phyloP scores from a whole-genome alignment of 441 rosid species.

The Adansonia gregorii region DNA sequence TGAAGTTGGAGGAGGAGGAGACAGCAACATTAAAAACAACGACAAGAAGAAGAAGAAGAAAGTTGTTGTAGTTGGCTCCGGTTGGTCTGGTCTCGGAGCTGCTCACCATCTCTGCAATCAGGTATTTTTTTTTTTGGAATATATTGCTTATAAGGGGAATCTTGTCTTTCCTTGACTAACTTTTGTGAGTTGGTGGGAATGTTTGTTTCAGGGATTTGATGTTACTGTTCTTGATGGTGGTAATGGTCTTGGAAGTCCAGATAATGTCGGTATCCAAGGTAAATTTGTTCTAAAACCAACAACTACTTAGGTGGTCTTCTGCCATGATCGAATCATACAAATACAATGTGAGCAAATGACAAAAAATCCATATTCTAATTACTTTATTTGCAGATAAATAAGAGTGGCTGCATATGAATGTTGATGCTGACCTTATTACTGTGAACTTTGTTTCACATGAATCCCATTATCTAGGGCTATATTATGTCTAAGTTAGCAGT shows the following conservation, averaged over 20 bases:
- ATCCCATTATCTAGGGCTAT: background rate
- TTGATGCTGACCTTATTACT: background rate
- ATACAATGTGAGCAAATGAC: background rate
- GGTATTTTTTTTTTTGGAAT: conserved; percentile 31
- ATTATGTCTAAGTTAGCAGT: background rate
- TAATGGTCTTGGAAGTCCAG: conserved; percentile 48
- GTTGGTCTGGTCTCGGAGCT: conserved; percentile 74
- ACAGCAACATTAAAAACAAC: background rate
- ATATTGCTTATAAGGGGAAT: background rate
- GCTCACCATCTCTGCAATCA: conserved; percentile 68
- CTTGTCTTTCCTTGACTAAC: background rate
- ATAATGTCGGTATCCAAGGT: conserved; percentile 63
- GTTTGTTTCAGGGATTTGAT: conserved; percentile 59
- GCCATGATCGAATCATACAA: background rate
- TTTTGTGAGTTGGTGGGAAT: background rate
- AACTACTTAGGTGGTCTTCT: background rate
- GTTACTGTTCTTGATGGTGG: conserved; percentile 61
- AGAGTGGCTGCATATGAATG: background rate
- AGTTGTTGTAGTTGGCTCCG: conserved; percentile 60
- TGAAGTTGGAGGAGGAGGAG: conserved; percentile 27
- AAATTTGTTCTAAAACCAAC: background rate
- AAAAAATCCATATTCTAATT: background rate
- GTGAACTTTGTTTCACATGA: background rate
- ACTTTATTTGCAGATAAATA: background rate
- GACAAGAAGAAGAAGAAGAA: conserved; percentile 38